A percentile compares a stretch with the other conserved stretches of the same genome.
phyloP scores from a whole-genome alignment of 2,329 filamentous ascomycete species.

The Pleurostoma richardsiae region DNA sequence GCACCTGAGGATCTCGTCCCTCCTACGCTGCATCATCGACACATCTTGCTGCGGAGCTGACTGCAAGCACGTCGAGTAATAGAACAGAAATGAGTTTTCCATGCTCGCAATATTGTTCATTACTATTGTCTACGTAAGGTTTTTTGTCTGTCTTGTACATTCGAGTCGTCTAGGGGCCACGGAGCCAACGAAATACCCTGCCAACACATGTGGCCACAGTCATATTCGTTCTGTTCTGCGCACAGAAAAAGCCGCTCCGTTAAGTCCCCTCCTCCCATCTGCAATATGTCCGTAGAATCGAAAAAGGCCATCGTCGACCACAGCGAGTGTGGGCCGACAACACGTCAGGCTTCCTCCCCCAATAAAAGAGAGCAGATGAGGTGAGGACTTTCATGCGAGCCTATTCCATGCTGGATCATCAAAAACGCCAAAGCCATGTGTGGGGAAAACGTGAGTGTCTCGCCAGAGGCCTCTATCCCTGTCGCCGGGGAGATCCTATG shows the following conservation, averaged over 20 bases:
- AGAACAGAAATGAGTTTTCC: too few species aligned
- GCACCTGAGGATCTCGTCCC: too few species aligned
- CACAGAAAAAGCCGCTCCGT: not conserved
- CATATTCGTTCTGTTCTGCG: not conserved
- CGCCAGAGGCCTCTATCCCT: too few species aligned
- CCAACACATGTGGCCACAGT: not conserved
- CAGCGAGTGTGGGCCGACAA: constrained; percentile 13
- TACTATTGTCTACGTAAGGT: constrained; percentile 30
- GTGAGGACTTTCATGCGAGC: not conserved
- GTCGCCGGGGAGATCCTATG: too few species aligned
- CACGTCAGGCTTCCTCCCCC: constrained; percentile 13
- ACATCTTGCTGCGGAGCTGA: too few species aligned
- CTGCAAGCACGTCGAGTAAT: too few species aligned
- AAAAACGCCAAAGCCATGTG: constrained; percentile 1
- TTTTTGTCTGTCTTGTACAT: constrained; percentile 10
- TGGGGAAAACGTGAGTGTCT: not conserved
- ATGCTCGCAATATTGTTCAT: constrained; percentile 14
- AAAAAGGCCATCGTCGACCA: constrained; percentile 8
- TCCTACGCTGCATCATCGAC: too few species aligned
- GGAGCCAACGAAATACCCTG: not conserved
- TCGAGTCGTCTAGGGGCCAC: constrained; percentile 8
- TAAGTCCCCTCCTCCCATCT: constrained; percentile 4
- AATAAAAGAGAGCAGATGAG: constrained; percentile 10
- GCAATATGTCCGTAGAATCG: constrained; percentile 17
- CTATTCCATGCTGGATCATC: constrained; percentile 2